Base-by-base conservation (phyloP, 2,329 filamentous ascomycete genomes). In the Chaetomiaceae sp. region DNA sequence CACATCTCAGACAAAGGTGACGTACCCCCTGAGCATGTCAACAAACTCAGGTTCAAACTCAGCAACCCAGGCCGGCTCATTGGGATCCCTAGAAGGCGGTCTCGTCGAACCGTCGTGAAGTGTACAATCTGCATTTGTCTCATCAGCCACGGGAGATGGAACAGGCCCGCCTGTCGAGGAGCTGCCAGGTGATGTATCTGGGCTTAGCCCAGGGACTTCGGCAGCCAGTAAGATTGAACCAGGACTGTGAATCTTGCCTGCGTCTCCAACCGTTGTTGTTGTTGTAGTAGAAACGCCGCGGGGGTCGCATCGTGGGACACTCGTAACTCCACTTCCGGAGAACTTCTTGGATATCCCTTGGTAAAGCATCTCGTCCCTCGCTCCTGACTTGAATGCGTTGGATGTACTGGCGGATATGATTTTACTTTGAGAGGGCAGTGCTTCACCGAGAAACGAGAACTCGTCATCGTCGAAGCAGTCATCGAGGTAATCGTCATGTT, bases 1-100 rank as follows among this genome's bases (percentile, higher is more conserved):
- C 25, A 5, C 10, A 10, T 20, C 7, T 62, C 58, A 62, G 0
- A 62, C 53, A 56, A 63, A 63, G 5, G 53, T 56, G 8, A 62
- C 57, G 49, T 43, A 56, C 1, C 58, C 60, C 45, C 64, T 59
- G 13, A 67, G 53, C 36, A 65, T 60, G 33, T 67, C 59, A 30
- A 66, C 56, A 43, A 67, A 38, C 7, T 59, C 61, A 4, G 53
- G 53, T 20, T 65, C 58, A 32, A 64, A 60, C 2, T 55, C 48
- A 4, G 48, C 38, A 2, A 65, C 58, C 64, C 62, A 66, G 11
- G 42, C 47, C 4, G 64, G 63, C 43, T 64, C 63, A 9, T 41
- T 9, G 14, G 20, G 16, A 10, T 33, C 30, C 21, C 44, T 37
- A 20, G 16, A 8, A 3, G 9, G 1, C 5, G 40, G 2, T 0